Evolutionary conservation across 306 rosid genomes (phyloP), one percentile per base, ranked within the genome.

Genomic region (Prunus dulcis): DNA sequence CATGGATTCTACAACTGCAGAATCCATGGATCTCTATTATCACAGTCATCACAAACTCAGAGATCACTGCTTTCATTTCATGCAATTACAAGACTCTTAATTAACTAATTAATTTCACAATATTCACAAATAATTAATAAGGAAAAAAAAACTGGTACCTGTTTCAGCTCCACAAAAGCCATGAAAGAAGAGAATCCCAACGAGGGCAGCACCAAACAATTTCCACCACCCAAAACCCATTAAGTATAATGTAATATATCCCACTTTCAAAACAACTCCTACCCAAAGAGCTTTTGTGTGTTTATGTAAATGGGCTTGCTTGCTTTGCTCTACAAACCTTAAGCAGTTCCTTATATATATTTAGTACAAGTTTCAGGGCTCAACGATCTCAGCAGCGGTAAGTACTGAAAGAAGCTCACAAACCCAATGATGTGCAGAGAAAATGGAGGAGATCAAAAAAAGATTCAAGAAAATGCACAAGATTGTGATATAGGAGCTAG

Each of bases 191-290:
- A 87, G 79, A 78, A 84, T 17, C 56, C 38, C 84, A 69, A 67
- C 51, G 25, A 84, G 65, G 45, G 80, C 79, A 77, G 78, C 64
- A 79, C 70, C 72, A 64, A 89, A 43, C 46, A 83, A 60, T 57
- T 67, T 84, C 84, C 87, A 80, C 76, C 86, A 72, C 77, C 47
- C 82, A 65, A 73, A 32, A 72, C 32, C 83, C 91, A 83, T 87
- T 8, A 20, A 13, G 30, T 28, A 23, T 22, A 10, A 2, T 12
- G n/a, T 60, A 7, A 13, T 58, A 46, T 63, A 32, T 30, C 49
- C 28, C 53, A 47, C 64, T 63, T 10, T n/a, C 61, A 69, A 28
- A 56, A 53, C 9, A 53, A 50, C 19, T 62, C 38, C 52, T n/a
- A 18, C 18, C 13, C 23, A 64, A 62, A 74, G 7, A 64, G 53